Evolutionary conservation across 371 early-diverging fungal species (phyloP), one percentile per base, ranked within the genome.

Genomic region (Funneliformis caledonium): DNA sequence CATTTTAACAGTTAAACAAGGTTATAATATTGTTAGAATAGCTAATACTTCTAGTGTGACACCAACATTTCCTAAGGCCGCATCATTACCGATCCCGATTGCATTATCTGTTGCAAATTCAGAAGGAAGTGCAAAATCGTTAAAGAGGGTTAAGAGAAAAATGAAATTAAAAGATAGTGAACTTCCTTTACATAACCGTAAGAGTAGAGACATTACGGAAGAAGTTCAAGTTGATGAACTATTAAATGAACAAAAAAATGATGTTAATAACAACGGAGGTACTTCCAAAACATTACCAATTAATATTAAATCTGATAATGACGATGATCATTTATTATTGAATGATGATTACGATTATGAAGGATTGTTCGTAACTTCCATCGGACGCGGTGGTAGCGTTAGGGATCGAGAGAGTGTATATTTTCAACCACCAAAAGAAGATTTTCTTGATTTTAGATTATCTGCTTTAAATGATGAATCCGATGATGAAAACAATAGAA

Each of bases 351-450:
- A 73, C 37, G 37, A 7, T 52, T 11, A 50, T 73, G 73, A 26
- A 31, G 73, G 73, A 37, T 73, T 73, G n/a, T 56, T 73, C 2
- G 48, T 73, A 31, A 50, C 52, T 73, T 73, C 73, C 9, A 37
- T 22, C 11, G 73, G 73, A 26, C 33, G 73, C 14, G 73, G 56
- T 73, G 73, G 37, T 26, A 73, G 56, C 52, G 59, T 73, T 56
- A 73, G 48, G 37, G 73, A 56, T 56, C 47, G 73, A 31, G 9
- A 16, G 8, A 45, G 31, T 45, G 72, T 72, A 31, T 73, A 73
- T 43, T 73, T 73, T 50, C n/a, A 73, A 73, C 56, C 73, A 52
- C 37, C 73, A 26, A 47, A 43, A 48, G 73, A 73, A 42, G 73
- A 73, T 50, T 31, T 52, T 19, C 52, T 73, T 22, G 64, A 64